Evolutionary conservation across 1,284 basidiomycete species (phyloP).

Genomic region (Leccinum angustisporum): DNA sequence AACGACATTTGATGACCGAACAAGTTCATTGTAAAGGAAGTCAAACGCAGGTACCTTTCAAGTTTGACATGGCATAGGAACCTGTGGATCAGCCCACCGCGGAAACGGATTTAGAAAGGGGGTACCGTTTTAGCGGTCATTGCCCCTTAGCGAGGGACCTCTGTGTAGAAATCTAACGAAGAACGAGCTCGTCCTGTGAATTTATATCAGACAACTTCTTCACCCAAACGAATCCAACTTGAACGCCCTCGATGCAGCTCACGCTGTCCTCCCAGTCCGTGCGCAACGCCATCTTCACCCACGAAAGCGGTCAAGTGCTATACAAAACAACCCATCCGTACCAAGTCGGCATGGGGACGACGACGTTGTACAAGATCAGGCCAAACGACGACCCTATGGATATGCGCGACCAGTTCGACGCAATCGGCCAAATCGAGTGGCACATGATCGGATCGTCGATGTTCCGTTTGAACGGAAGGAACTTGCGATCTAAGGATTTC

Average conservation of each 20-base stretch:
- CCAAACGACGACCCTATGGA: conserved; percentile 24
- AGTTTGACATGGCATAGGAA: too few relatives aligned
- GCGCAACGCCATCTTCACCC: conserved; percentile 24
- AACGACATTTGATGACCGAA: too few relatives aligned
- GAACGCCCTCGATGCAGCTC: conserved; percentile 18
- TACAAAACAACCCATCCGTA: conserved; percentile 32
- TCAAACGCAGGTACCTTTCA: too few relatives aligned
- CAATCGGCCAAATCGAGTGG: conserved; percentile 30
- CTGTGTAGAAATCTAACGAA: background rate
- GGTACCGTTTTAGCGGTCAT: background rate
- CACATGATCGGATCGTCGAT: conserved; percentile 24
- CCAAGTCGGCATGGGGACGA: conserved; percentile 18
- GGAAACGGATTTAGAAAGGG: background rate
- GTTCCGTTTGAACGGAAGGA: conserved; percentile 19
- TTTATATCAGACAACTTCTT: background rate
- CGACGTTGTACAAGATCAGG: conserved; percentile 28
- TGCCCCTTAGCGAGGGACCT: background rate
- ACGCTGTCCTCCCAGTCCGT: conserved; percentile 21
- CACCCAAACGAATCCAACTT: background rate
- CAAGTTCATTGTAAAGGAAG: too few relatives aligned
- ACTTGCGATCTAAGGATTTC: conserved; percentile 26
- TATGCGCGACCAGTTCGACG: conserved; percentile 30
- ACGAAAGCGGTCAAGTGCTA: conserved; percentile 28
- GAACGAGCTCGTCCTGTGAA: background rate
- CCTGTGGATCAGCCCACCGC: too few relatives aligned